Base-by-base conservation (phyloP, 441 rosid species). In the Syzygium malaccense region DNA sequence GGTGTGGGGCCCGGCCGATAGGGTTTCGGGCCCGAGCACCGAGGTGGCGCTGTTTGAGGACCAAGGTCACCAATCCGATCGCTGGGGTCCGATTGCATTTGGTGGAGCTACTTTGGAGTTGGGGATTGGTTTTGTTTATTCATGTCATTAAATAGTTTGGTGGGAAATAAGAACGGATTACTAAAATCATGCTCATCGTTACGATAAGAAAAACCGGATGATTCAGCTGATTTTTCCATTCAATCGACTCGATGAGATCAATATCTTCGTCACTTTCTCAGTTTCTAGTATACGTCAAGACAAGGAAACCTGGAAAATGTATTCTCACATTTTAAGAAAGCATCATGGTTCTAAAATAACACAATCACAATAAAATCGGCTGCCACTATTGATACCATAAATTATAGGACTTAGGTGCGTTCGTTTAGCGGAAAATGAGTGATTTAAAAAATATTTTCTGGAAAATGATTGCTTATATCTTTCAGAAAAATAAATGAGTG, bases 301-400 rank as follows among this genome's bases (percentile, higher is more conserved):
- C 7, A 2, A 75, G 2, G 5, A 75, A 75, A 12, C 2, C 0
- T 75, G 5, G n/a, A 37, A 37, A 71, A 33, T 20, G 18, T 23
- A 6, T 37, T 3, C 4, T 75, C n/a, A 12, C 0, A 12, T 8
- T 3, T 23, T 3, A 11, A 71, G 3, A 37, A 37, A 3, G 51
- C 49, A 71, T 71, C 8, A 20, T 20, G 5, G 23, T 71, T 12
- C 8, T 3, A 37, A 20, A 5, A 37, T 11, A 37, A 41, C 13
- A 2, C 11, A 37, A 17, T 68, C 48, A 0, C 32, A 4, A 8
- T 64, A 7, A 55, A 55, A 30, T 30, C 15, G 41, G 12, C 12
- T 64, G 48, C 1, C 20, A 8, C 25, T 18, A 66, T 20, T 1
- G 2, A 66, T 14, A 8, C 2, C 17, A 7, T 45, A 45, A 45